Conservation (phyloP, 768 basidiomycete genomes). For the Leccinum rimulosum region DNA sequence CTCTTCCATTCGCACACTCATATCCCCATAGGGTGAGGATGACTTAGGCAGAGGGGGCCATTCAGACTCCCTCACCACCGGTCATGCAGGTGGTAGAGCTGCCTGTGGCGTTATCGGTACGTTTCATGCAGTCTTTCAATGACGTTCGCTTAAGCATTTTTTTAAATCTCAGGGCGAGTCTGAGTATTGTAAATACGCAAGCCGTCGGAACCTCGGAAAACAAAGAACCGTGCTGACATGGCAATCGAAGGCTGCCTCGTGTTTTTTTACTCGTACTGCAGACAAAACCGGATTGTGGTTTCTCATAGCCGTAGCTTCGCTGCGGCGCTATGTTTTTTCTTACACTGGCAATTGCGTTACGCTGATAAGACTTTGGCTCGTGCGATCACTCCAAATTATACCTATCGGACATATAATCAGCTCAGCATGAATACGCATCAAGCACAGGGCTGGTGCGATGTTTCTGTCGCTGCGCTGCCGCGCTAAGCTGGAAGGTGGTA, state of each 20-base stretch:
- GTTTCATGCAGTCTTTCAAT: slow-evolving; percentile 9
- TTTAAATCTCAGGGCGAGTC: slow-evolving; percentile 15
- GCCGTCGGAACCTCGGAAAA: background rate
- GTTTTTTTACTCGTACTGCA: slow-evolving; percentile 12
- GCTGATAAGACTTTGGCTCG: background rate
- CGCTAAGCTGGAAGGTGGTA: background rate
- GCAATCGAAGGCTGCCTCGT: slow-evolving; percentile 6
- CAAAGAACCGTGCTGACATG: slow-evolving; percentile 2
- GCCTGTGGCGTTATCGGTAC: slow-evolving; percentile 82
- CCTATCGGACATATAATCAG: background rate
- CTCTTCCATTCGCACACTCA: slow-evolving; percentile 10
- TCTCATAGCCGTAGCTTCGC: background rate
- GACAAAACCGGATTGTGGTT: slow-evolving; percentile 1
- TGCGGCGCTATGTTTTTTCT: background rate
- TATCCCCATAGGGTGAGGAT: slow-evolving; percentile 56
- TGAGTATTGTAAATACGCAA: slow-evolving; percentile 7
- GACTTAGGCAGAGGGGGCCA: slow-evolving; percentile 73
- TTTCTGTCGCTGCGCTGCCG: background rate
- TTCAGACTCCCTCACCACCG: slow-evolving; percentile 71
- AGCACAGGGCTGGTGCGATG: background rate
- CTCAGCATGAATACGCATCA: background rate
- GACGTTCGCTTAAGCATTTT: background rate
- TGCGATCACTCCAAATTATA: background rate
- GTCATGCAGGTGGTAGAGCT: slow-evolving; percentile 72
- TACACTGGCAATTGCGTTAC: background rate